Evolutionary conservation across 2,329 filamentous ascomycete species (phyloP).

Genomic region (Periglandula ipomoeae): DNA sequence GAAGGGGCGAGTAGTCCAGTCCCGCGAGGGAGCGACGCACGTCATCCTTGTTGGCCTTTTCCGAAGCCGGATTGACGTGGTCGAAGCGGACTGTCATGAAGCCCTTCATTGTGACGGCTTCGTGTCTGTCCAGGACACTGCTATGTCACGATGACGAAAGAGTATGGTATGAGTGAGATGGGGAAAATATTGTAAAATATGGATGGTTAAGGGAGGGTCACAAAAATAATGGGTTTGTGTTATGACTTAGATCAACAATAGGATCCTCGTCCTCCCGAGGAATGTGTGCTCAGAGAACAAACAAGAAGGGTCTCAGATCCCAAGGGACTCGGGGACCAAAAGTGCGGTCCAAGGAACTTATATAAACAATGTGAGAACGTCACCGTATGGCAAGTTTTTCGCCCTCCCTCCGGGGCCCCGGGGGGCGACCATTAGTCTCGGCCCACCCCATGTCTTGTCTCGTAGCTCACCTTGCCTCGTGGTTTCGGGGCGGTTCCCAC

Average conservation of each 20-base stretch:
- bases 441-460: too few relatives aligned
- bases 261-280: neutral
- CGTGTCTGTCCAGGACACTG: too few relatives aligned
- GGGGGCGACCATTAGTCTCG: too few relatives aligned
- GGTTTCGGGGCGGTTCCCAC: too few relatives aligned
- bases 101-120: slow-evolving; percentile 8
- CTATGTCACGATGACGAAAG: too few relatives aligned
- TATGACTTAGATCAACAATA: neutral
- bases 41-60: slow-evolving; percentile 21
- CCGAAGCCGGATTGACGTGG: slow-evolving; percentile 30
- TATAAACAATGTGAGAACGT: neutral
- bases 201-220: neutral
- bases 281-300: neutral
- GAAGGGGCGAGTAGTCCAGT: slow-evolving; percentile 36
- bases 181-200: too few relatives aligned
- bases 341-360: neutral
- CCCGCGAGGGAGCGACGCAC: slow-evolving; percentile 25
- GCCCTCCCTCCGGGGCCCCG: too few relatives aligned
- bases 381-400: too few relatives aligned
- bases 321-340: neutral
- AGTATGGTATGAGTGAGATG: too few relatives aligned
- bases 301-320: neutral
- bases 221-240: neutral
- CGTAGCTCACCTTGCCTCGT: too few relatives aligned
- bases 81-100: slow-evolving; percentile 31